Evolutionary conservation across 768 basidiomycete species (phyloP), one percentile per base, ranked within the genome.

Genomic region (Pleurotus citrinopileatus): DNA sequence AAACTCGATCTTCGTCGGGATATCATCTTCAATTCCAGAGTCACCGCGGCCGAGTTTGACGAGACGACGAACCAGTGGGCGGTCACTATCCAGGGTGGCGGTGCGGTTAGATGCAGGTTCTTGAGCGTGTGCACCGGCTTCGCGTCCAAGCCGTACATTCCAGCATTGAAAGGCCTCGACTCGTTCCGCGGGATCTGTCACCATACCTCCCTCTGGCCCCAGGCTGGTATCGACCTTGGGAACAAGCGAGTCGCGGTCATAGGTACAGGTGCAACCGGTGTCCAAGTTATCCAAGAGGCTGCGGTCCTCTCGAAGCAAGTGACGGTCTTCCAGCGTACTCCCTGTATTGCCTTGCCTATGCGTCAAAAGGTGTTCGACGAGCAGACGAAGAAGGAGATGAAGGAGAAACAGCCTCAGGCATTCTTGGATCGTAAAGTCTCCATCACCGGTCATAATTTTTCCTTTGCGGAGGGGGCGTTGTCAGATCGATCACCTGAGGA

Each of bases 311-410:
- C 61, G 1, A 34, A 51, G 1, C 58, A 65, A 36, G 58, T 66
- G 22, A 65, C 63, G 5, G 63, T 66, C 12, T 67, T 67, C 59
- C 66, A 67, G 36, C 65, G 66, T 4, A 42, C 66, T 71, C 27
- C 81, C 83, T 48, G 82, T 75, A 3, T 74, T 46, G 53, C 78
- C 71, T 25, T 70, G 59, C 0, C 81, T 84, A 62, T 79, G 86
- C 6, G 75, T 69, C 19, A 92, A 66, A 9, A 69, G 73, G 55
- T 84, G 90, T 45, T 94, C 87, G 1, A 77, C 74, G 9, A 72
- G 73, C 54, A 51, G 19, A 47, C 38, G 23, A 57, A 60, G 26
- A 55, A 56, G n/a, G 52, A 50, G 52, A 58, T 61, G 58, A 61
- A 60, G 29, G 42, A 59, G 15, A 54, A 55, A 3, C 26, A 32